A percentile compares a stretch with the other conserved stretches of the same genome.
Conservation (phyloP, 192 early-diverging fungal species). For the Backusella parvicylindrica region DNA sequence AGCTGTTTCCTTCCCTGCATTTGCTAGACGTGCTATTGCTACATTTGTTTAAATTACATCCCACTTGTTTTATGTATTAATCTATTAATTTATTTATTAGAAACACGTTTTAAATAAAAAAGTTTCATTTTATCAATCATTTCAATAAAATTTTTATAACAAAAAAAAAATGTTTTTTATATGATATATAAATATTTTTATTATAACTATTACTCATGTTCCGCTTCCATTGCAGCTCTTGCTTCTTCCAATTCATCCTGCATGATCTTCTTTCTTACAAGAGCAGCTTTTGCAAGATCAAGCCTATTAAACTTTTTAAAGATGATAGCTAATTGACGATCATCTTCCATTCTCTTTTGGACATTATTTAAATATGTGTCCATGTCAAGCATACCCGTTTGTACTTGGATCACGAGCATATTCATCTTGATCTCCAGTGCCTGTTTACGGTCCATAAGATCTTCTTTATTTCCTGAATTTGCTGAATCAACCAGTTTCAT, state of each 20-base stretch:
- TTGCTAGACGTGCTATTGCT: not conserved
- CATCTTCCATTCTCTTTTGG: slow-evolving; percentile 51
- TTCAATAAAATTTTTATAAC: too few relatives aligned
- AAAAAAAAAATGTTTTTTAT: not conserved
- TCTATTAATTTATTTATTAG: not conserved
- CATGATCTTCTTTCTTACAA: slow-evolving; percentile 72
- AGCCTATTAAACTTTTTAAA: slow-evolving; percentile 66
- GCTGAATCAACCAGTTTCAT: slow-evolving; percentile 38
- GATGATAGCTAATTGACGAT: slow-evolving; percentile 58
- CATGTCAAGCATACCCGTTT: slow-evolving; percentile 69
- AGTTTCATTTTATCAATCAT: too few relatives aligned
- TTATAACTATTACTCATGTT: not conserved
- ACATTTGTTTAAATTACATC: not conserved
- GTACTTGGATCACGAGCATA: slow-evolving; percentile 66
- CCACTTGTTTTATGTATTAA: not conserved
- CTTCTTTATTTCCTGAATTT: slow-evolving; percentile 50
- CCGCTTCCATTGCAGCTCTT: slow-evolving; percentile 56
- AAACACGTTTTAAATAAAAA: not conserved
- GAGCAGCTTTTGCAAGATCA: slow-evolving; percentile 63
- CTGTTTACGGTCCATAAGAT: slow-evolving; percentile 59
- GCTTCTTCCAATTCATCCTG: slow-evolving; percentile 74
- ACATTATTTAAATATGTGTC: slow-evolving; percentile 60
- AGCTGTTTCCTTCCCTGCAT: not conserved
- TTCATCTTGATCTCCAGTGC: slow-evolving; percentile 74
- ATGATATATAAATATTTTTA: not conserved